phyloP scores from a whole-genome alignment of 2,329 filamentous ascomycete genomes.

The Fusarium pseudoanthophilum region DNA sequence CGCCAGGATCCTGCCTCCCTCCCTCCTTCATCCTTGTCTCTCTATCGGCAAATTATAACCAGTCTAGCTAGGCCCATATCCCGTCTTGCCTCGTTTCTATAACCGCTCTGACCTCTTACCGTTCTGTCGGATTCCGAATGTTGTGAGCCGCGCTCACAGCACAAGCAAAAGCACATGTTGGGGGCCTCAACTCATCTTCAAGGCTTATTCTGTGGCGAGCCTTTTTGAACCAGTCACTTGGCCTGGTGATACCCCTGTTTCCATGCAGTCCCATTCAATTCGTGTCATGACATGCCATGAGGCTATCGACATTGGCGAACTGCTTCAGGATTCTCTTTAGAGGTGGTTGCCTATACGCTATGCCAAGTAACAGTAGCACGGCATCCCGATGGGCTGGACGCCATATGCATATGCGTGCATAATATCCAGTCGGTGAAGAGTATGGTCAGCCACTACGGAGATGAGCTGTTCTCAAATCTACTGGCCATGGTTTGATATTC shows the following conservation, averaged over 20 bases:
- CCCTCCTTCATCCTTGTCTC: not conserved
- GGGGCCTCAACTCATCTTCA: slow-evolving; percentile 3
- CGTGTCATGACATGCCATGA: not conserved
- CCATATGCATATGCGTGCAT: not conserved
- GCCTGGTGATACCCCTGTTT: not conserved
- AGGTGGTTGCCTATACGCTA: not conserved
- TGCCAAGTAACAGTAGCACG: slow-evolving; percentile 14
- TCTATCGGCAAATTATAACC: not conserved
- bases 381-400: slow-evolving; percentile 16
- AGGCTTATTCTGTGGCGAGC: not conserved
- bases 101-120: slow-evolving; percentile 10
- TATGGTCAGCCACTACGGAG: not conserved
- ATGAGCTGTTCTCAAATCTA: not conserved
- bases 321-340: not conserved
- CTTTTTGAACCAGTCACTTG: not conserved
- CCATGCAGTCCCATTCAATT: not conserved
- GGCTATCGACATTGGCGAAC: slow-evolving; percentile 13
- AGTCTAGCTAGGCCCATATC: not conserved
- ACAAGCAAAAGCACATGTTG: not conserved
- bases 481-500: not conserved
- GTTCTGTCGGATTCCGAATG: slow-evolving; percentile 16
- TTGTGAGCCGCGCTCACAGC: slow-evolving; percentile 3
- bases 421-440: slow-evolving; percentile 20
- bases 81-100: slow-evolving; percentile 12
- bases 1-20: not conserved